A percentile compares a stretch with the other conserved stretches of the same genome.
Conservation (phyloP, 345 rosid genomes). For the Sisymbrium irio region DNA sequence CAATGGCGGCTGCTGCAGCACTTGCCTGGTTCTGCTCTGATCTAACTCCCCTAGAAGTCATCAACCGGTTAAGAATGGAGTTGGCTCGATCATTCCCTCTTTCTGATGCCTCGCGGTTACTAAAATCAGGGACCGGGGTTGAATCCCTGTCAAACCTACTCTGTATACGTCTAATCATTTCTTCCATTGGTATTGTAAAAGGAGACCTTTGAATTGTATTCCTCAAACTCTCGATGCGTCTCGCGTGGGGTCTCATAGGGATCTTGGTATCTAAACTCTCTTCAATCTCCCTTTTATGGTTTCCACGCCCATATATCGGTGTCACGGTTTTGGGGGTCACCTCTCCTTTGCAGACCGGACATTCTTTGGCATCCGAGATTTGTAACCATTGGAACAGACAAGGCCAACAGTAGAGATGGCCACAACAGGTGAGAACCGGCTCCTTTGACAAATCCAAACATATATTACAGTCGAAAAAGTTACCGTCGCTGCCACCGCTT, state of each 20-base stretch:
- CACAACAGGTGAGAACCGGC: slow-evolving; percentile 92
- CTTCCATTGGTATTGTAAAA: slow-evolving; percentile 69
- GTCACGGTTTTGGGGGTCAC: slow-evolving; percentile 70
- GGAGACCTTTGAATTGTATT: slow-evolving; percentile 65
- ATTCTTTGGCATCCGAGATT: slow-evolving; percentile 78
- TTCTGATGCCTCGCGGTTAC: slow-evolving; percentile 45
- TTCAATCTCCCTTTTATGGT: slow-evolving; percentile 47
- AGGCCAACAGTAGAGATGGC: slow-evolving; percentile 96
- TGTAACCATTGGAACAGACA: slow-evolving; percentile 83
- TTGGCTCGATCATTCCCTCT: slow-evolving; percentile 46
- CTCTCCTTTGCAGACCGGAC: slow-evolving; percentile 98
- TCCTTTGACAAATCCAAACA: slow-evolving; percentile 82
- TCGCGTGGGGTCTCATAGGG: slow-evolving; percentile 76
- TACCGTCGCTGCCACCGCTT: slow-evolving; percentile 54
- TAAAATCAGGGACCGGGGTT: slow-evolving; percentile 44
- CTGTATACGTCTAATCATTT: slow-evolving; percentile 76
- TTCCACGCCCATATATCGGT: slow-evolving; percentile 85
- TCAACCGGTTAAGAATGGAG: slow-evolving; percentile 55
- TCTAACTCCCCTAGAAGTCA: slow-evolving; percentile 70
- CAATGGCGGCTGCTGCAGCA: slow-evolving; percentile 41
- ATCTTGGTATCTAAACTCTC: slow-evolving; percentile 62
- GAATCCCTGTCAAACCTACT: slow-evolving; percentile 67
- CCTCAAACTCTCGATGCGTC: slow-evolving; percentile 86
- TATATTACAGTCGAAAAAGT: slow-evolving; percentile 79
- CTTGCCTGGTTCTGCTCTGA: slow-evolving; percentile 57